Evolutionary conservation across 768 basidiomycete species (phyloP), one percentile per base, ranked within the genome.

Genomic region (Lyophyllum semitale): DNA sequence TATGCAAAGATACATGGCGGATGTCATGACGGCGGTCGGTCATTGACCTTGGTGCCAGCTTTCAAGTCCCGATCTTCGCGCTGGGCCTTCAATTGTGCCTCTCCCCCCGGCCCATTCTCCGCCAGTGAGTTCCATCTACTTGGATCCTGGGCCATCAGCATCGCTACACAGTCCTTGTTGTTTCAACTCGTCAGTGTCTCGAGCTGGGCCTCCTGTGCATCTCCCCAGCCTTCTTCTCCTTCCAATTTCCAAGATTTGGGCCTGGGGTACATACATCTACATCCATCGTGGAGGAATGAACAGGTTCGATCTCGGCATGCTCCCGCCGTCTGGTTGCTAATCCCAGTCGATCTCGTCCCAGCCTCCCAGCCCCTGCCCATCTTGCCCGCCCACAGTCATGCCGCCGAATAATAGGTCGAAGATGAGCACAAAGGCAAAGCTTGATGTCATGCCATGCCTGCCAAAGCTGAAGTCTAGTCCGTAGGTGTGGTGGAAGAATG

Each of bases 31-130:
- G n/a, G n/a, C n/a, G n/a, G n/a, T n/a, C n/a, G n/a, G n/a, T n/a
- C n/a, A n/a, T n/a, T n/a, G n/a, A n/a, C n/a, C n/a, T n/a, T n/a
- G n/a, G n/a, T n/a, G n/a, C n/a, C n/a, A n/a, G n/a, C n/a, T n/a
- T 37, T 68, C 75, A 4, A 77, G 75, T n/a, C n/a, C n/a, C n/a
- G n/a, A n/a, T n/a, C n/a, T n/a, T n/a, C n/a, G n/a, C n/a, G n/a
- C n/a, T n/a, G n/a, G n/a, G n/a, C n/a, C n/a, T n/a, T n/a, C n/a
- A n/a, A n/a, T n/a, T n/a, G n/a, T n/a, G n/a, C n/a, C n/a, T 40
- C 71, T 82, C 13, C 78, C 79, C 0, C 59, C 71, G 0, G 72
- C 76, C 2, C 53, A 74, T 1, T 80, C 80, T 0, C 80, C 78
- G 3, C 65, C 67, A 3, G 59, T 69, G 3, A n/a, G n/a, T n/a